Evolutionary conservation across 2,329 filamentous ascomycete genomes (phyloP).

Genomic region (Ceratocystis lukuohia): DNA sequence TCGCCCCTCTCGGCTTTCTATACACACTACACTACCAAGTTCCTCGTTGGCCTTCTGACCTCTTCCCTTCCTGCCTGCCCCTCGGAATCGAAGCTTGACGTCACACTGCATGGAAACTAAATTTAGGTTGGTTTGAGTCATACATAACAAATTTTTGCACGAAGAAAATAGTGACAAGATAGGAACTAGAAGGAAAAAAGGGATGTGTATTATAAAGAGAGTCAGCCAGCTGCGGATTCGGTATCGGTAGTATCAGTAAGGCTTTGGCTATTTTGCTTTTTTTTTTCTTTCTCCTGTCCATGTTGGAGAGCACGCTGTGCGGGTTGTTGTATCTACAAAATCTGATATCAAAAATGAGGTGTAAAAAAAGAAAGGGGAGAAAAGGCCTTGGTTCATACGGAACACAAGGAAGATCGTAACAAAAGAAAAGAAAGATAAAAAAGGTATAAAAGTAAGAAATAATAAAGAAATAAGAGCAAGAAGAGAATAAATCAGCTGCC

Average conservation of each 20-base stretch:
- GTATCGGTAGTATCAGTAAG: no score
- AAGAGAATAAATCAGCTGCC: neutral
- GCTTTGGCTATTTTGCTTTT: no score
- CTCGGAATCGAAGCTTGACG: neutral
- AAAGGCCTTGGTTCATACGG: neutral
- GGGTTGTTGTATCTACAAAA: no score
- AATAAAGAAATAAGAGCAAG: neutral
- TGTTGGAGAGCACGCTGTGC: no score
- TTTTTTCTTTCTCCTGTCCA: no score
- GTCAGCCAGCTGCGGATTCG: no score
- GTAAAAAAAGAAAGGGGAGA: neutral
- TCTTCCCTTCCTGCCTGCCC: neutral
- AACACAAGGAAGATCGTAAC: neutral
- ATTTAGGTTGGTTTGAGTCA: slow-evolving; percentile 6
- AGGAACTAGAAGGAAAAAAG: neutral
- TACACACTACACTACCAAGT: no score
- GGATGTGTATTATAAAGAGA: neutral
- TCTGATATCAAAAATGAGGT: no score
- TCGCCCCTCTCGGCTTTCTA: no score
- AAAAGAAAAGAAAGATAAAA: neutral
- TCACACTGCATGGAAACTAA: slow-evolving; percentile 6
- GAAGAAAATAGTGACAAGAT: neutral
- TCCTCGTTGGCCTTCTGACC: neutral
- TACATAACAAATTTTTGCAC: neutral
- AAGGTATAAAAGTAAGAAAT: neutral